Evolutionary conservation across 768 basidiomycete genomes (phyloP), one percentile per base, ranked within the genome.

Genomic region (Coprinellus micaceus): DNA sequence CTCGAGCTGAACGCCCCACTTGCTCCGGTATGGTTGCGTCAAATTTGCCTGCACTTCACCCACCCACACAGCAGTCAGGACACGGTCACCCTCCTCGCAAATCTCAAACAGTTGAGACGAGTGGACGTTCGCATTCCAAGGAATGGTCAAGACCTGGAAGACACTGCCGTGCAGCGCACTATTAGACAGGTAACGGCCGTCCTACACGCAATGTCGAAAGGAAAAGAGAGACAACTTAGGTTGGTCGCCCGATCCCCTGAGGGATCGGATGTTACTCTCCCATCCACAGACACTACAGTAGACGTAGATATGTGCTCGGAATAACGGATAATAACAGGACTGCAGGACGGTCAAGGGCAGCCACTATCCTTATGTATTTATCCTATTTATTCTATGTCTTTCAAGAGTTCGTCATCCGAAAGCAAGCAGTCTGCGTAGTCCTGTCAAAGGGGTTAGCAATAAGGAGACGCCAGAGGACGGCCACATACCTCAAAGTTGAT

Each of bases 361-460:
- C 9, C 10, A 19, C 10, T 7, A 19, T 9, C 19, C 26, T n/a
- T n/a, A n/a, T n/a, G n/a, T n/a, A n/a, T n/a, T n/a, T n/a, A n/a
- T 22, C 24, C 17, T 24, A 33, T 33, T 24, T 39, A 30, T 6
- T 33, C 24, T 22, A 57, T 25, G 10, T 57, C 56, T 24, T 57
- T 47, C 13, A 29, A 12, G 11, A 57, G 44, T 10, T 57, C 56
- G 2, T 57, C 56, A 17, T 52, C 56, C 9, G 48, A 50, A n/a
- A 57, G 36, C 15, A 57, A 29, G 44, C 49, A 57, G 26, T 57
- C 56, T n/a, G 56, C 56, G 21, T 57, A 57, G 22, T 57, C 56
- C 56, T 57, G n/a, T 21, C 33, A 25, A 9, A 21, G 21, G 25
- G 15, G 41, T 11, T 9, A 17, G n/a, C 30, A 39, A 15, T 12